Base-by-base conservation (phyloP, 2,329 filamentous ascomycete species). In the Ambrosiella cleistominuta region DNA sequence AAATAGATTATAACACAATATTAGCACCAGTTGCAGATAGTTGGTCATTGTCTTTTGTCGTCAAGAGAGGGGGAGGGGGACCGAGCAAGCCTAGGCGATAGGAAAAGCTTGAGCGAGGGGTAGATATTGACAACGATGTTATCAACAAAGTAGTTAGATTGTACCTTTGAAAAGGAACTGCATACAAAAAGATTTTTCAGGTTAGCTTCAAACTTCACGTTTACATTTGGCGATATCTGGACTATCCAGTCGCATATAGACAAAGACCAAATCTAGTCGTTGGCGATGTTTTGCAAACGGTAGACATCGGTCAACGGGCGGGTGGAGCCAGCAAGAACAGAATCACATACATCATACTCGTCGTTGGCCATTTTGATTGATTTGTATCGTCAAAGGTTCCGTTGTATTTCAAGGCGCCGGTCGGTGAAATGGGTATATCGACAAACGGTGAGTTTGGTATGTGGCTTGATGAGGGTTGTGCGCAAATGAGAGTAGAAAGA, bases 91-190 rank as follows among this genome's bases (percentile, higher is more conserved):
- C 27, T 9, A 36, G 47, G 53, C 44, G 61, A 56, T 55, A 57
- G 51, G 50, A 52, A 27, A 56, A 60, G 45, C 44, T 61, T 19
- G 15, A 60, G 52, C 58, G 58, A 60, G 58, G 58, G 58, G 58
- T 57, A 54, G 53, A 52, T 17, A 39, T 27, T n/a, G 42, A 38
- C 19, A 42, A 38, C 39, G 19, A 13, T 49, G 17, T 5, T n/a
- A 15, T 38, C 38, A 15, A 37, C 13, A 49, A 49, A n/a, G 45
- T n/a, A 49, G 12, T 15, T 9, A 2, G 51, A 47, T 63, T 64
- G 62, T 66, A 95, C 89, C 89, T 86, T 98, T 97, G 83, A 98
- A 98, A 70, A 97, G 88, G 72, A 97, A 97, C 90, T 96, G 72
- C 63, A 55, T 6, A 13, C 17, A 38, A 37, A 56, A 60, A 51